Evolutionary conservation across 768 basidiomycete genomes (phyloP).

Genomic region (Wakefieldia striispora): DNA sequence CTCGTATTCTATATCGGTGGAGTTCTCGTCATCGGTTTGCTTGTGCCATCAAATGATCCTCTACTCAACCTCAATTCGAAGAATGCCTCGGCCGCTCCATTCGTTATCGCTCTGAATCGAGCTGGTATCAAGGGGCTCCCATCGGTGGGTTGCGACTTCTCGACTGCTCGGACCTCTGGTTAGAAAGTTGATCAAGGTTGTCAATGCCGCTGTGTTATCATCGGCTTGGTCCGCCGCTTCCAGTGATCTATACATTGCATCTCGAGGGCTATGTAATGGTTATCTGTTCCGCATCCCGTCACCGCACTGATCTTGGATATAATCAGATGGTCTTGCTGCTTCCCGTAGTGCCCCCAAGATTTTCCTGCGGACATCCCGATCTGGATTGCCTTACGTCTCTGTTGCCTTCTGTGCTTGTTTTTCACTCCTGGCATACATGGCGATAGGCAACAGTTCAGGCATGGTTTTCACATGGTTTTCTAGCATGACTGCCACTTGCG

Average conservation of each 20-base stretch:
- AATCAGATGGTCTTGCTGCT: constrained; percentile 48
- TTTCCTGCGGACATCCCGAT: constrained; percentile 38
- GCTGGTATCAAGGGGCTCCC: constrained; percentile 56
- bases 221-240: constrained; percentile 40
- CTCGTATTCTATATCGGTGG: constrained; percentile 35
- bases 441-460: constrained; percentile 31
- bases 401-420: constrained; percentile 28
- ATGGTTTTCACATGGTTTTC: constrained; percentile 42
- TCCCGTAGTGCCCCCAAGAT: constrained; percentile 49
- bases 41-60: constrained; percentile 44
- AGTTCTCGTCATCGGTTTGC: constrained; percentile 42
- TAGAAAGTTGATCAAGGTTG: constrained; percentile 11
- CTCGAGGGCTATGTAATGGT: constrained; percentile 31
- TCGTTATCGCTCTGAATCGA: constrained; percentile 48
- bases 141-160: constrained; percentile 26
- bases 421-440: constrained; percentile 39
- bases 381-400: constrained; percentile 45
- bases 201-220: constrained; percentile 39
- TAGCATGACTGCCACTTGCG: constrained; percentile 34
- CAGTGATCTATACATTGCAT: constrained; percentile 35
- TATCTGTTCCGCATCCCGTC: not conserved
- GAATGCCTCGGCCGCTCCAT: constrained; percentile 46
- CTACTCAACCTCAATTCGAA: constrained; percentile 34
- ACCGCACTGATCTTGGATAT: constrained; percentile 18
- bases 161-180: not conserved